Percentiles rank a stretch among this genome's conserved stretches.
phyloP scores from a whole-genome alignment of 129 eudicot genomes.

The Deinandra increscens region DNA sequence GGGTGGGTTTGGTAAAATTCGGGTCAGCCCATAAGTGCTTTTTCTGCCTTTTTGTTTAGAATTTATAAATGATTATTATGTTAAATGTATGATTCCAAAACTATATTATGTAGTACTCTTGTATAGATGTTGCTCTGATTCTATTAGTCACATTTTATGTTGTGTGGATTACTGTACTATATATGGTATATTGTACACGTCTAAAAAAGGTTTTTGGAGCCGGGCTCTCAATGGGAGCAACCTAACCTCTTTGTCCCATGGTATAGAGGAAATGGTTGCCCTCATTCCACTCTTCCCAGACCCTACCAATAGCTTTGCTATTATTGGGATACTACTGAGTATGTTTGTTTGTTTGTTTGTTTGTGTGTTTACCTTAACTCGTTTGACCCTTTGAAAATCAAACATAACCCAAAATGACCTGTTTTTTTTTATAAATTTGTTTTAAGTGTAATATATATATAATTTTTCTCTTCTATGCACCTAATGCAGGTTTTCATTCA shows the following conservation, averaged over 20 bases:
- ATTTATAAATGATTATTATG: background rate
- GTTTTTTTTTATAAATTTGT: background rate
- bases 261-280: too few species aligned
- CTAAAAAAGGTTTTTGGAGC: too few species aligned
- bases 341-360: too few species aligned
- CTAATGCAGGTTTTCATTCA: constrained; percentile 49
- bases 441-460: background rate
- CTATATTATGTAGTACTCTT: background rate
- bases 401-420: background rate
- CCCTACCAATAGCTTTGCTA: too few species aligned
- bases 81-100: background rate
- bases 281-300: too few species aligned
- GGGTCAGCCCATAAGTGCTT: background rate
- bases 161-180: too few species aligned
- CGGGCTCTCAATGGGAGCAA: too few species aligned
- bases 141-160: too few species aligned
- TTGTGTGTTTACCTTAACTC: background rate
- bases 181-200: too few species aligned
- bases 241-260: too few species aligned
- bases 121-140: too few species aligned
- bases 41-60: background rate
- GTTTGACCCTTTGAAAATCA: background rate
- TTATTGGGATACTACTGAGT: too few species aligned
- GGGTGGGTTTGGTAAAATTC: background rate
- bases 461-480: constrained; percentile 1